phyloP scores from a whole-genome alignment of 1,139 yeast genomes.

The Pichia sp. region DNA sequence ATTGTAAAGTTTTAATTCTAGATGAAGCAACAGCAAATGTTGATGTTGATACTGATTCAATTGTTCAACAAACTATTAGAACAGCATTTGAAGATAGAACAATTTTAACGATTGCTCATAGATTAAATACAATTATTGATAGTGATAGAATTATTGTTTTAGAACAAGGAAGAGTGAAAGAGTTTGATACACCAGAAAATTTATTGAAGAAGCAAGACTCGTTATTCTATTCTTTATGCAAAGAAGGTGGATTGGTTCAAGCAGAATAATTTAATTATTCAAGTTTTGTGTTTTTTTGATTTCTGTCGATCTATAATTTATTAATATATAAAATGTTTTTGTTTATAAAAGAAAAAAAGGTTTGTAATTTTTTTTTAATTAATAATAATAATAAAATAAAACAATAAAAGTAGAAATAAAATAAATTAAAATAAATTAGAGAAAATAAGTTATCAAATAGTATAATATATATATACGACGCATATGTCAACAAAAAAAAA shows the following conservation, averaged over 20 bases:
- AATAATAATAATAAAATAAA: too few species aligned
- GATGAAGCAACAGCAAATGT: conserved; percentile 99
- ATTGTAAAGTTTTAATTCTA: conserved; percentile 62
- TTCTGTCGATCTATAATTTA: neutral
- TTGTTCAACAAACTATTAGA: conserved; percentile 83
- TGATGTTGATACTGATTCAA: conserved; percentile 88
- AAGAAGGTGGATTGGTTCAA: conserved; percentile 50
- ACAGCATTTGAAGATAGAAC: conserved; percentile 81
- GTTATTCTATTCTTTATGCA: conserved; percentile 69
- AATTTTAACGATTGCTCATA: conserved; percentile 89
- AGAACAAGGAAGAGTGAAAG: conserved; percentile 79
- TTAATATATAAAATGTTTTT: neutral
- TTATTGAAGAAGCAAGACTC: conserved; percentile 63
- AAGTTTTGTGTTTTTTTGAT: neutral
- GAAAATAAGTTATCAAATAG: too few species aligned
- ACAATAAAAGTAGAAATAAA: too few species aligned
- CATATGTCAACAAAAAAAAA: too few species aligned
- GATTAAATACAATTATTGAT: conserved; percentile 88
- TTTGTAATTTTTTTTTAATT: too few species aligned
- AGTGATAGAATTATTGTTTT: conserved; percentile 83
- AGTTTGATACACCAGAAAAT: conserved; percentile 73
- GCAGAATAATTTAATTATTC: neutral
- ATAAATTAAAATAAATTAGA: too few species aligned
- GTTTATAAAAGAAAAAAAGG: too few species aligned
- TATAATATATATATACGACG: too few species aligned